Evolutionary conservation across 2,329 filamentous ascomycete species (phyloP), one percentile per base, ranked within the genome.

Genomic region (Sclerotinia spermophila): DNA sequence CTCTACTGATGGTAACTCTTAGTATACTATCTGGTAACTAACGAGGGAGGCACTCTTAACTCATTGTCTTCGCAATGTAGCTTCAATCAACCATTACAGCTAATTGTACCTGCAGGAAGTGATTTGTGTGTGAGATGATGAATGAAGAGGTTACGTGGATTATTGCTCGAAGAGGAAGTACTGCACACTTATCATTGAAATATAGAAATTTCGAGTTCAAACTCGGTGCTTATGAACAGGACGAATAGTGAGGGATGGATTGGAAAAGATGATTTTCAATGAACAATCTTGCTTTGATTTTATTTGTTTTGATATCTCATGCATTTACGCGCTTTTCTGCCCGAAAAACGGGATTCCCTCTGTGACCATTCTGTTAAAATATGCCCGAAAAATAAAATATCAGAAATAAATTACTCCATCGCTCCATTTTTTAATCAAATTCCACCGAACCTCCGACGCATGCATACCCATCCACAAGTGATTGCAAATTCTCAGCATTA

Each of bases 51-150:
- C 24, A 60, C 35, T n/a, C 58, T 13, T 3, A 13, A 19, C 10
- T 27, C 7, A 17, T n/a, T 30, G 13, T 24, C 8, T 3, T 83
- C 87, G 0, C 0, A 90, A 92, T 78, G 93, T 91, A 79, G 89
- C 89, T 4, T 84, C 92, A 69, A 85, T 93, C 19, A 90, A n/a
- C n/a, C 5, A 30, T 53, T 27, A 27, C 90, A 0, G 86, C 89
- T 0, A 92, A 86, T 83, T 87, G 87, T 0, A 93, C 78, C 89
- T 93, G 79, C 89, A 92, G 78, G 85, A 90, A 68, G 82, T 89
- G 30, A 93, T 93, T 75, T 86, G 91, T 51, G 85, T 85, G 1
- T 86, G 89, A 56, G 84, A 86, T 42, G 87, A 90, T 85, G 1
- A 86, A 89, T 58, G 84, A 86, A 44, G 87, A 90, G 61, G 81